These are phyloP conservation scores for Eruca vesicaria DNA, from an alignment of 441 rosid species.

Conservation along the genomic window DNA sequence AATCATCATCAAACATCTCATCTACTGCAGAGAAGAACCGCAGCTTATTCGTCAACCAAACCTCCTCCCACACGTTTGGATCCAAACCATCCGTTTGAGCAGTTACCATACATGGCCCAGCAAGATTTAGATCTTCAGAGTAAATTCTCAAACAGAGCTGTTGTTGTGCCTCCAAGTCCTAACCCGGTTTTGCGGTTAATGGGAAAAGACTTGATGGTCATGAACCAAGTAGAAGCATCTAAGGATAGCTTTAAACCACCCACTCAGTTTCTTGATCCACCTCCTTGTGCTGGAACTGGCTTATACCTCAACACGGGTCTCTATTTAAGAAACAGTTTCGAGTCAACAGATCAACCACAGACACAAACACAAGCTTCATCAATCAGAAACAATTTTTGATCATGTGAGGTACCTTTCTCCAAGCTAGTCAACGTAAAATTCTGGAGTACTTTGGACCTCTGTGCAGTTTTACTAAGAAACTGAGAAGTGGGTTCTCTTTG, in stretches of 20 bases:
- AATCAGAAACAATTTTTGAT: constrained; percentile 30
- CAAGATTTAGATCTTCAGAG: constrained; percentile 41
- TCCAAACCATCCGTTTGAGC: constrained; percentile 30
- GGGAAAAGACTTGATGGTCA: constrained; percentile 89
- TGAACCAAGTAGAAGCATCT: constrained; percentile 65
- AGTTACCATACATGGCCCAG: constrained; percentile 26
- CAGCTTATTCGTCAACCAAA: constrained; percentile 38
- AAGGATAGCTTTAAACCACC: constrained; percentile 32
- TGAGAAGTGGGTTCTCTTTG: no score
- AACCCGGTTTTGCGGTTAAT: constrained; percentile 81
- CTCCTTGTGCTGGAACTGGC: constrained; percentile 21
- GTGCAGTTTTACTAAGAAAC: no score
- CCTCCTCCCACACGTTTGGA: constrained; percentile 19
- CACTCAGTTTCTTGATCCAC: constrained; percentile 35
- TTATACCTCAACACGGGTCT: constrained; percentile 19
- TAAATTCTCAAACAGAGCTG: constrained; percentile 38
- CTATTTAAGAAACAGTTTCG: constrained; percentile 24
- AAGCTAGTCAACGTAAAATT: constrained; percentile 17
- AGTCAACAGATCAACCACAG: constrained; percentile 12
- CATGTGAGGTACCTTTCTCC: constrained; percentile 32
- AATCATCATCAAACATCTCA: constrained; percentile 61
- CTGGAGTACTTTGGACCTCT: no score
- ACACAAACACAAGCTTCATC: constrained; percentile 20
- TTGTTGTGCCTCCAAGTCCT: constrained; percentile 57
- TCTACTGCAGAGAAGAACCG: constrained; percentile 52